Conservation (phyloP, 306 rosid genomes). For the Cucurbita argyrosperma region DNA sequence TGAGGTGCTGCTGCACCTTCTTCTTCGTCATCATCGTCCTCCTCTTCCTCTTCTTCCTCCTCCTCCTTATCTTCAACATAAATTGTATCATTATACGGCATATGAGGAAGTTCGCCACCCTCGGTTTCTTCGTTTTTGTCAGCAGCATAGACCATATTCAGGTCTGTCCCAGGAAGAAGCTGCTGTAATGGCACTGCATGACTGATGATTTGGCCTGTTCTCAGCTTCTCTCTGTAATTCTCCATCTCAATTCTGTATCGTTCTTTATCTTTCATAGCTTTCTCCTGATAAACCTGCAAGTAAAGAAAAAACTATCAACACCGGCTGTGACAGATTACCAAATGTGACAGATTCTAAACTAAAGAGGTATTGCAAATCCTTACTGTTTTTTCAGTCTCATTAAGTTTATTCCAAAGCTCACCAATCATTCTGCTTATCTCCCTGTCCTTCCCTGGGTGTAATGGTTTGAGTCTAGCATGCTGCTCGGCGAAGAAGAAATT, state of each 20-base stretch:
- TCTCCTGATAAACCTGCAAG: slow-evolving; percentile 73
- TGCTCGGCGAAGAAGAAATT: slow-evolving; percentile 94
- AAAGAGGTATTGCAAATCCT: slow-evolving; percentile 6
- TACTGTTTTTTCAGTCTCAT: slow-evolving; percentile 48
- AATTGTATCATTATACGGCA: slow-evolving; percentile 30
- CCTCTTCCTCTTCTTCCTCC: slow-evolving; percentile 21
- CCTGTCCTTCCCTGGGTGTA: slow-evolving; percentile 71
- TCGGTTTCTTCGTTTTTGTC: slow-evolving; percentile 36
- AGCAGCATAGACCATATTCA: slow-evolving; percentile 25
- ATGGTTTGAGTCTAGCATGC: slow-evolving; percentile 69
- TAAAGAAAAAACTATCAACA: not conserved
- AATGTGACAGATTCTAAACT: not conserved
- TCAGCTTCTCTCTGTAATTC: slow-evolving; percentile 47
- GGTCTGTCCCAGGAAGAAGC: slow-evolving; percentile 35
- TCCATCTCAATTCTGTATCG: slow-evolving; percentile 76
- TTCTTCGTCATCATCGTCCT: slow-evolving; percentile 15
- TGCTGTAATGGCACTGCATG: slow-evolving; percentile 69
- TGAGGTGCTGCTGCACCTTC: slow-evolving; percentile 19
- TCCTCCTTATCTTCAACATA: slow-evolving; percentile 32
- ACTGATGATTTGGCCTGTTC: slow-evolving; percentile 38
- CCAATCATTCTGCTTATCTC: slow-evolving; percentile 88
- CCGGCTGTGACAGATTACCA: not conserved
- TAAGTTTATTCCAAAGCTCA: slow-evolving; percentile 79
- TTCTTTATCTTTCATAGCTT: slow-evolving; percentile 74
- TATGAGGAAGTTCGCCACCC: slow-evolving; percentile 21